These are phyloP conservation scores for Ustilago bromivora DNA, from an alignment of 1,284 basidiomycete species.

Conservation along the genomic window DNA sequence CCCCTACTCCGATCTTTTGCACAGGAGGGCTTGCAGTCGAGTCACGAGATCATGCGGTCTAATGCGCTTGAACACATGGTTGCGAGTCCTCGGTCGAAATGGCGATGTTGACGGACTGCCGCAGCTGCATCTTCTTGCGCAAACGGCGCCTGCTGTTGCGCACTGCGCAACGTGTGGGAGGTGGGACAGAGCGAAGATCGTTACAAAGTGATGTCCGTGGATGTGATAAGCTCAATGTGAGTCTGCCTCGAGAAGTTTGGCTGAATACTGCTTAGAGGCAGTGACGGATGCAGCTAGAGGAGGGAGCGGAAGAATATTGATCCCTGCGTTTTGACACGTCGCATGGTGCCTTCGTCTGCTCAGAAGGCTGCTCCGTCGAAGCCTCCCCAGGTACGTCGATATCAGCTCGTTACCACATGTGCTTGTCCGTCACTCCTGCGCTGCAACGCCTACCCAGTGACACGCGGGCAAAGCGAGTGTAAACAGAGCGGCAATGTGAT, in stretches of 20 bases:
- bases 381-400: background rate
- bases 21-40: background rate
- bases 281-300: background rate
- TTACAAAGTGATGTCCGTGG: background rate
- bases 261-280: background rate
- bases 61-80: background rate
- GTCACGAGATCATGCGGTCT: background rate
- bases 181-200: background rate
- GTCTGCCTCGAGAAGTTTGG: background rate
- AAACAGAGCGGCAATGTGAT: background rate
- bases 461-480: background rate
- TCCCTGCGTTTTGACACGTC: constrained; percentile 1
- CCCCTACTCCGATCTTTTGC: background rate
- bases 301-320: constrained; percentile 4
- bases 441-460: too few relatives aligned
- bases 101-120: background rate
- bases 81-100: background rate
- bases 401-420: too few relatives aligned
- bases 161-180: background rate
- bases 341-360: background rate
- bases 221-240: constrained; percentile 10
- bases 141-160: too few relatives aligned
- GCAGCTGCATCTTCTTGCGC: background rate
- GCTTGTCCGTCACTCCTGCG: too few relatives aligned
- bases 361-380: background rate